Evolutionary conservation across 2,329 filamentous ascomycete species (phyloP).

Genomic region (Chrysoporthe deuterocubensis): DNA sequence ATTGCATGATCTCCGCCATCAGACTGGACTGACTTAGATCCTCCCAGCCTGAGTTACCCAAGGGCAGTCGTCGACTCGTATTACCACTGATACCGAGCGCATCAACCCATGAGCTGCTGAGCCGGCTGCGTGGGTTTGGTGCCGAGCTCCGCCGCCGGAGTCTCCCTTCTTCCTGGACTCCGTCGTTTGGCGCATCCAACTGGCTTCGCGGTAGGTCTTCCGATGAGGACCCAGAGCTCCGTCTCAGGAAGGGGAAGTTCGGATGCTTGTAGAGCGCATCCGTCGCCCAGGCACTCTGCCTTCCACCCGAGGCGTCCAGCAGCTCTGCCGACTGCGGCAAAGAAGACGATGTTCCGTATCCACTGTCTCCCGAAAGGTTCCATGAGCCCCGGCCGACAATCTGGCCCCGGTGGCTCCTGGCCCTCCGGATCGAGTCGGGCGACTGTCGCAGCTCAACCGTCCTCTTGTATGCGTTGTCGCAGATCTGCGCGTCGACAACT

Average conservation of each 20-base stretch:
- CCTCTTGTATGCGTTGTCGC: background rate
- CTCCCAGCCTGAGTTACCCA: background rate
- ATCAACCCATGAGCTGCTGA: background rate
- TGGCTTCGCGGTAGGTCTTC: background rate
- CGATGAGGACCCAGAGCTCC: background rate
- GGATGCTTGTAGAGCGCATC: background rate
- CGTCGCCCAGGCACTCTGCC: background rate
- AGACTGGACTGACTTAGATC: background rate
- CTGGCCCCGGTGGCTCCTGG: conserved; percentile 3
- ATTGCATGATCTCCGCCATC: background rate
- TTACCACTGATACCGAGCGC: background rate
- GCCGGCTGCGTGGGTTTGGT: background rate
- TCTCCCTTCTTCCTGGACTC: background rate
- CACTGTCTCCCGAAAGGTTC: conserved; percentile 18
- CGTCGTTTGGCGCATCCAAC: background rate
- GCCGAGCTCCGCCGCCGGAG: background rate
- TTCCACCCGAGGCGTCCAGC: background rate
- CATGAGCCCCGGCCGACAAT: background rate
- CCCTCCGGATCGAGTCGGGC: background rate
- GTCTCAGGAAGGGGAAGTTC: background rate
- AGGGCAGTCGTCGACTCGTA: background rate
- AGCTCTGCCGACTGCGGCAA: background rate
- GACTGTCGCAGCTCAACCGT: background rate
- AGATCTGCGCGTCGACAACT: background rate
- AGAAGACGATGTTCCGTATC: conserved; percentile 17